A percentile compares a stretch with the other conserved stretches of the same genome.
Evolutionary conservation across 192 early-diverging fungal genomes (phyloP).

Genomic region (Coemansia sp.): DNA sequence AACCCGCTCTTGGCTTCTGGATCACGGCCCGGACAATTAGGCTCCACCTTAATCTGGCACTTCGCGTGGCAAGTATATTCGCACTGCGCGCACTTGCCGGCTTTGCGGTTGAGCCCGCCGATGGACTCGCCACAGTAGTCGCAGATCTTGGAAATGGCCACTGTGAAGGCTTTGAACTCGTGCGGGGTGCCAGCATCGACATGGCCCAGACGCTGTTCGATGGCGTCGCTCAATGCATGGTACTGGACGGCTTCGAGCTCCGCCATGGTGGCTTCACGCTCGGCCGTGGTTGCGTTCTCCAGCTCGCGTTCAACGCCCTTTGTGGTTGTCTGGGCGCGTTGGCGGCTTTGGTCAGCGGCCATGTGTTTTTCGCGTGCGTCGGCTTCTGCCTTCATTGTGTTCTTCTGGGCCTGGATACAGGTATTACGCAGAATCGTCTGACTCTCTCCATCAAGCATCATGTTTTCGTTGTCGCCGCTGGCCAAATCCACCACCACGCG

Average conservation of each 20-base stretch:
- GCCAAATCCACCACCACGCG: constrained; percentile 44
- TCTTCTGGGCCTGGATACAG: constrained; percentile 29
- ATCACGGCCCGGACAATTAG: constrained; percentile 37
- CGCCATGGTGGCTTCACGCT: constrained; percentile 32
- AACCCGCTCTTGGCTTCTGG: constrained; percentile 38
- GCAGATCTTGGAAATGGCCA: constrained; percentile 47
- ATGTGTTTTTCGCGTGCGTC: constrained; percentile 17
- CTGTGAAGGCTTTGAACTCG: constrained; percentile 42
- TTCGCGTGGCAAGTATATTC: constrained; percentile 49
- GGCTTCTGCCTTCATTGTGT: constrained; percentile 19
- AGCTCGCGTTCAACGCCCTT: constrained; percentile 19
- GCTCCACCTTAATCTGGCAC: constrained; percentile 51
- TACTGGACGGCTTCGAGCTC: constrained; percentile 47
- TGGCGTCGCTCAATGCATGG: constrained; percentile 30
- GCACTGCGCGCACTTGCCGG: constrained; percentile 36
- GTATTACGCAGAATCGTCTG: constrained; percentile 47
- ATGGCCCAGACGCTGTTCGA: constrained; percentile 41
- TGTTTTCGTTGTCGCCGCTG: constrained; percentile 29
- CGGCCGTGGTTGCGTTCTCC: constrained; percentile 19
- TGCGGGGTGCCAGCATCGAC: constrained; percentile 40
- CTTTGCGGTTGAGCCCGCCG: constrained; percentile 45
- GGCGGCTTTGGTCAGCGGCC: constrained; percentile 31
- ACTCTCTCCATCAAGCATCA: constrained; percentile 17
- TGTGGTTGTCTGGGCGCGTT: neutral
- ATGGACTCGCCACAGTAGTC: constrained; percentile 53